phyloP scores from a whole-genome alignment of 2,329 filamentous ascomycete species.

The Xylaria sp. region DNA sequence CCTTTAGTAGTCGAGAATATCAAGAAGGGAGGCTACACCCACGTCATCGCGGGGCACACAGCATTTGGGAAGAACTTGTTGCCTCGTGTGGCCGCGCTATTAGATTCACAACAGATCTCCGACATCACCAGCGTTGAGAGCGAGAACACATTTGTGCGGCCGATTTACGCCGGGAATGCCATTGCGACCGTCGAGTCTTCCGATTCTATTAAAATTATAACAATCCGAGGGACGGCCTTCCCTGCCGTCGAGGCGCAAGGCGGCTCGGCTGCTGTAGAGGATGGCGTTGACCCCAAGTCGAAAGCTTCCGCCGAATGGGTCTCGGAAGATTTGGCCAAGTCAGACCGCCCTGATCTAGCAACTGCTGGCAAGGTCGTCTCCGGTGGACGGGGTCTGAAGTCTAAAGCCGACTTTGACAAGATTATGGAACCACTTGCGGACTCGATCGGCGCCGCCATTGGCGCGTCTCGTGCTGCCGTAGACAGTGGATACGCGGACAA shows the following conservation, averaged over 20 bases:
- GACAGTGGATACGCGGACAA: conserved; percentile 99
- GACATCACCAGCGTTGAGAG: conserved; percentile 88
- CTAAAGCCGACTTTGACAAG: conserved; percentile 96
- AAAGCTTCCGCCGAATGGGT: conserved; percentile 85
- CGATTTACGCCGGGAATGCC: conserved; percentile 97
- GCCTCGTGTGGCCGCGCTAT: conserved; percentile 88
- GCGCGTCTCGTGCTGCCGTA: conserved; percentile 92
- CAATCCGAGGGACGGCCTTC: conserved; percentile 93
- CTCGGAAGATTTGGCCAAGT: conserved; percentile 91
- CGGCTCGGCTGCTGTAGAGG: conserved; percentile 80
- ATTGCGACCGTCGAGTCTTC: conserved; percentile 94
- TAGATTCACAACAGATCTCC: conserved; percentile 93
- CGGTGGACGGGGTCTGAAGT: conserved; percentile 93
- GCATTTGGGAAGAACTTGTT: conserved; percentile 97
- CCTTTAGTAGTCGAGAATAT: conserved; percentile 94
- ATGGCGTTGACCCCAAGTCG: conserved; percentile 84
- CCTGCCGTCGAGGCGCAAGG: conserved; percentile 76
- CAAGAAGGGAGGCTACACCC: conserved; percentile 93
- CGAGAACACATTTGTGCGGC: conserved; percentile 94
- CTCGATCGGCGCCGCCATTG: conserved; percentile 92
- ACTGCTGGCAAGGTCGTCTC: conserved; percentile 93
- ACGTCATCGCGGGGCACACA: conserved; percentile 89
- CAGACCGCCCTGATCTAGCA: conserved; percentile 90
- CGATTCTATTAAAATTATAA: conserved; percentile 88
- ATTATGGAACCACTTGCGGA: conserved; percentile 94